phyloP scores from a whole-genome alignment of 2,329 filamentous ascomycete genomes.

The Dothidotthia symphoricarpi region DNA sequence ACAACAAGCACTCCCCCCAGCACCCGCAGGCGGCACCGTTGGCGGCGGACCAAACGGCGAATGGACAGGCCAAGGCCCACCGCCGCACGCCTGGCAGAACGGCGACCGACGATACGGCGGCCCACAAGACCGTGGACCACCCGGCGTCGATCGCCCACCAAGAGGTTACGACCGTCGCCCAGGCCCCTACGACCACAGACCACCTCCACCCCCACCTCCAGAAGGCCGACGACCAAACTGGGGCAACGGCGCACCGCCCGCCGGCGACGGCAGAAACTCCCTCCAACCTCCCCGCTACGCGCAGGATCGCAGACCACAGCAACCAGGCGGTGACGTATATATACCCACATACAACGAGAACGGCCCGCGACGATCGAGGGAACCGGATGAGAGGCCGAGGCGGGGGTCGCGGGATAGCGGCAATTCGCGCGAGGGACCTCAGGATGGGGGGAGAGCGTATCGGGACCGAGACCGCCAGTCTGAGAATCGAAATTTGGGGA shows the following conservation, averaged over 20 bases:
- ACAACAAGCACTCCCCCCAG: conserved; percentile 79
- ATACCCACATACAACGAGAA: conserved; percentile 46
- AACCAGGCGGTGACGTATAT: conserved; percentile 43
- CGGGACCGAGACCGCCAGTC: no score
- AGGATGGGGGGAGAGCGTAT: conserved; percentile 31
- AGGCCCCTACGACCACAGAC: conserved; percentile 32
- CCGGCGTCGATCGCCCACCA: conserved; percentile 35
- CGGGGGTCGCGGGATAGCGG: conserved; percentile 36
- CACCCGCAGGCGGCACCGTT: conserved; percentile 86
- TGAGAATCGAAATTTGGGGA: no score
- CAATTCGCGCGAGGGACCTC: conserved; percentile 36
- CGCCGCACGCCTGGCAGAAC: conserved; percentile 36
- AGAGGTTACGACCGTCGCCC: conserved; percentile 31
- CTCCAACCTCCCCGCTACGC: conserved; percentile 39
- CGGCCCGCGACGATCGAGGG: conserved; percentile 32
- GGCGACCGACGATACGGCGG: conserved; percentile 36
- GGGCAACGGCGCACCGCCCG: conserved; percentile 37
- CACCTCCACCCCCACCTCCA: conserved; percentile 36
- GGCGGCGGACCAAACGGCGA: conserved; percentile 66
- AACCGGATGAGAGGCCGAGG: conserved; percentile 36
- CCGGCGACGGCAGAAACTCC: conserved; percentile 37
- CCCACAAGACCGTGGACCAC: conserved; percentile 42
- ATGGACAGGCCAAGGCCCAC: conserved; percentile 52
- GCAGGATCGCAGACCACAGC: conserved; percentile 17
- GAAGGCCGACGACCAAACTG: conserved; percentile 35